Base-by-base conservation (phyloP, 2,329 filamentous ascomycete species). In the Lasiodiplodia sp. region DNA sequence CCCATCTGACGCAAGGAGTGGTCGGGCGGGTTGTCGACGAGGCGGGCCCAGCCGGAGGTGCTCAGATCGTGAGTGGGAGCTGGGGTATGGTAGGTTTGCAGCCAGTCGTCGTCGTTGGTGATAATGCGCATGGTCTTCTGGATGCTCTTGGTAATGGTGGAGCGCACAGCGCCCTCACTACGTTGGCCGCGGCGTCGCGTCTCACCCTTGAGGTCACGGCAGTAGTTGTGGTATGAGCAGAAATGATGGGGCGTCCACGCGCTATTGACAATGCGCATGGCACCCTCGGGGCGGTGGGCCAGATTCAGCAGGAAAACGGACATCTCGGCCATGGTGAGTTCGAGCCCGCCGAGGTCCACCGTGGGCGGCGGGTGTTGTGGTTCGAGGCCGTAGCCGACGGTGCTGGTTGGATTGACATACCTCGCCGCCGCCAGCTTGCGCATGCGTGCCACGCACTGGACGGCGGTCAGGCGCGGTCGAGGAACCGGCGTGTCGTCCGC, bases 281-380 rank as follows among this genome's bases (percentile, higher is more conserved):
- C 60, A 47, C 60, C 28, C 18, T 64, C 60, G 31, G 44, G 44
- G 4, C 47, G 60, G 31, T 52, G 60, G n/a, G 40, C 60, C 16
- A 64, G n/a, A 47, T 64, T 64, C n/a, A 64, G 44, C 25, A 52
- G 31, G 60, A 64, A 64, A 31, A 64, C 60, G 31, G 60, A 21
- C 2, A 64, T 52, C 60, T 64, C 60, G 28, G 47, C 60, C 44
- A 64, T 38, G 21, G 60, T 64, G 11, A 64, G n/a, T 31, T 64
- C 60, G n/a, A 64, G 44, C 5, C 28, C 44, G 47, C 60, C 47
- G 10, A 64, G 31, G 4, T 16, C 47, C 28, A 64, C 47, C 44
- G n/a, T 23, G 10, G 60, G 18, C 31, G 60, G 60, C 28, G 60
- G 44, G 7, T 64, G 28, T 7, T 52, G 28, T 11, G 37, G 21